A percentile compares a stretch with the other conserved stretches of the same genome.
These are phyloP conservation scores for Psilocybe cubensis DNA, from an alignment of 768 basidiomycete genomes.

Conservation along the genomic window DNA sequence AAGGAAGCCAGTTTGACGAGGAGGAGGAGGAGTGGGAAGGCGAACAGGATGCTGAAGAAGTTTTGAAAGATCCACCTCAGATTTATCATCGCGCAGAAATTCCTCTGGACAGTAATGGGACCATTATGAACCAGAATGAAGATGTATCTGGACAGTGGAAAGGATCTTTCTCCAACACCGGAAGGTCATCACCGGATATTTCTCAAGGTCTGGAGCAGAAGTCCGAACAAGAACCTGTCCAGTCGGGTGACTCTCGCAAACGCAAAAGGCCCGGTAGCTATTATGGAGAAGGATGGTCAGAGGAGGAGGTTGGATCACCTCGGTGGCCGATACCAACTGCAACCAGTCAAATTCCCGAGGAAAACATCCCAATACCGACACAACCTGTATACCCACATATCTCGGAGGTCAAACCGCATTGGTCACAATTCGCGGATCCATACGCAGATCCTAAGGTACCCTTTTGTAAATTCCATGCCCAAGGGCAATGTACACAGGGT, in stretches of 20 bases:
- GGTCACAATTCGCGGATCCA: conserved; percentile 49
- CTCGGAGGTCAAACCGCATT: conserved; percentile 33
- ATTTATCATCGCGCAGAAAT: background rate
- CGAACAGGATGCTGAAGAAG: background rate
- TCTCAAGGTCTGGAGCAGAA: background rate
- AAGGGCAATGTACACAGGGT: conserved; percentile 35
- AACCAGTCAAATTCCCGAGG: background rate
- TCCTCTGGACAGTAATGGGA: background rate
- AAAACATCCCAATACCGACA: background rate
- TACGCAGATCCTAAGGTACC: conserved; percentile 31
- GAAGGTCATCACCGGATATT: background rate
- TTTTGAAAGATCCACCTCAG: background rate
- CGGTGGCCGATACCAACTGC: background rate
- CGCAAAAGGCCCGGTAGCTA: conserved; percentile 8
- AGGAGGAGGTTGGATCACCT: conserved; percentile 1
- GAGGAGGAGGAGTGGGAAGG: background rate
- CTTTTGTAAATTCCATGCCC: conserved; percentile 45
- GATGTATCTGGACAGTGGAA: background rate
- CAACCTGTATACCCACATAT: conserved; percentile 20
- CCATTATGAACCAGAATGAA: background rate
- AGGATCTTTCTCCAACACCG: background rate
- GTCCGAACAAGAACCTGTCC: no score
- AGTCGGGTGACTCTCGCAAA: background rate
- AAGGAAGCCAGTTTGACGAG: background rate
- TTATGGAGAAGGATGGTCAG: conserved; percentile 13